A percentile compares a stretch with the other conserved stretches of the same genome.
These are phyloP conservation scores for Trichoderma gracile DNA, from an alignment of 2,329 filamentous ascomycete species.

Conservation along the genomic window DNA sequence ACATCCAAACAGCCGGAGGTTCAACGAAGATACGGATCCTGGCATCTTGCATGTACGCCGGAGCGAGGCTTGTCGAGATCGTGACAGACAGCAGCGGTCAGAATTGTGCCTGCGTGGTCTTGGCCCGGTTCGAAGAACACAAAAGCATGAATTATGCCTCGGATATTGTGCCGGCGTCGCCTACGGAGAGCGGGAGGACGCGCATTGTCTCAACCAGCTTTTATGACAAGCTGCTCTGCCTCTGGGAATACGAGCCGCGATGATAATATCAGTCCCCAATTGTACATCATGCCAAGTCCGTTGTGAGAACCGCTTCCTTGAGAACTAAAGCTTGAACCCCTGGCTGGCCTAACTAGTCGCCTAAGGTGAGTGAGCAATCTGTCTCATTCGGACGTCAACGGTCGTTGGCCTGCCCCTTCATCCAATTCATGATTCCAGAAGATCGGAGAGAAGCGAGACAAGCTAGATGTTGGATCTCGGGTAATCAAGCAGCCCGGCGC, in stretches of 20 bases:
- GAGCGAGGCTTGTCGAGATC: conserved; percentile 64
- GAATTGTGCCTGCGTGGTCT: conserved; percentile 62
- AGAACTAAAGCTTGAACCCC: not conserved
- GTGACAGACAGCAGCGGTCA: conserved; percentile 38
- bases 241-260: conserved; percentile 54
- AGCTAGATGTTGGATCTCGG: conserved; percentile 9
- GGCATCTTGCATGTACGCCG: conserved; percentile 93
- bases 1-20: conserved; percentile 33
- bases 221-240: conserved; percentile 69
- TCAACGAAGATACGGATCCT: conserved; percentile 54
- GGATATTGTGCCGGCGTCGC: conserved; percentile 50
- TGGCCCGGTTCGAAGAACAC: conserved; percentile 79
- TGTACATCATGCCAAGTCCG: not conserved
- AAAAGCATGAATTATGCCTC: conserved; percentile 94
- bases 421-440: conserved; percentile 4
- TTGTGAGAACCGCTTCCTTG: not conserved
- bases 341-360: not conserved
- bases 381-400: not conserved
- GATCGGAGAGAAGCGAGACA: conserved; percentile 14
- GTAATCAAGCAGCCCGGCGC: conserved; percentile 16
- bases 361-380: not conserved
- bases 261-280: not conserved
- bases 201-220: conserved; percentile 72
- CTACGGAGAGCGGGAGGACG: conserved; percentile 28
- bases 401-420: not conserved